These are phyloP conservation scores for Rhododendron ovatum DNA, from an alignment of 148 eudicot genomes.

Conservation along the genomic window DNA sequence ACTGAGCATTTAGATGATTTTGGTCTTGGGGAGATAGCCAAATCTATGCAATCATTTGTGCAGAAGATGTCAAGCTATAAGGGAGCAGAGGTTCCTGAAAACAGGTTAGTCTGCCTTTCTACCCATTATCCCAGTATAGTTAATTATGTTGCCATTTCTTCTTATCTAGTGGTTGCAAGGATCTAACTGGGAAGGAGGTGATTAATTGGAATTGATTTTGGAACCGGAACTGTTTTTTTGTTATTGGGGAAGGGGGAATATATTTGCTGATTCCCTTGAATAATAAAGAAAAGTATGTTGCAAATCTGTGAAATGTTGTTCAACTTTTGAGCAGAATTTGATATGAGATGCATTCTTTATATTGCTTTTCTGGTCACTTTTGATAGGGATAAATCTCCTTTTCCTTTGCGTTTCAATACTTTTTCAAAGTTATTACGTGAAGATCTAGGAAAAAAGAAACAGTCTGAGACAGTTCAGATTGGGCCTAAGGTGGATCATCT, in stretches of 20 bases:
- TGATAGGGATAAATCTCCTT: neutral
- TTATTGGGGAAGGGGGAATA: neutral
- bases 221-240: neutral
- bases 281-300: neutral
- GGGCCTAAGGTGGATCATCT: neutral
- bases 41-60: constrained; percentile 78
- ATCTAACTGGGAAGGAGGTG: neutral
- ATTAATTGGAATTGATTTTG: neutral
- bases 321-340: neutral
- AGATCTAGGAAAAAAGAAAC: neutral
- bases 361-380: neutral
- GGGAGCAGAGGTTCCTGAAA: constrained; percentile 92
- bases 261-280: neutral
- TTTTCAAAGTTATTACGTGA: neutral
- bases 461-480: neutral
- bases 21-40: constrained; percentile 74
- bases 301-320: neutral
- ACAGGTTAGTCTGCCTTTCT: constrained; percentile 43
- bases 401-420: neutral
- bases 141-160: neutral
- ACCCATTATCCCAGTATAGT: neutral
- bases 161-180: neutral
- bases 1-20: constrained; percentile 33
- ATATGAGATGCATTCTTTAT: neutral
- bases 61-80: constrained; percentile 70